Evolutionary conservation across 257 asterid genomes (phyloP).

Genomic region (Primulina tabacum): DNA sequence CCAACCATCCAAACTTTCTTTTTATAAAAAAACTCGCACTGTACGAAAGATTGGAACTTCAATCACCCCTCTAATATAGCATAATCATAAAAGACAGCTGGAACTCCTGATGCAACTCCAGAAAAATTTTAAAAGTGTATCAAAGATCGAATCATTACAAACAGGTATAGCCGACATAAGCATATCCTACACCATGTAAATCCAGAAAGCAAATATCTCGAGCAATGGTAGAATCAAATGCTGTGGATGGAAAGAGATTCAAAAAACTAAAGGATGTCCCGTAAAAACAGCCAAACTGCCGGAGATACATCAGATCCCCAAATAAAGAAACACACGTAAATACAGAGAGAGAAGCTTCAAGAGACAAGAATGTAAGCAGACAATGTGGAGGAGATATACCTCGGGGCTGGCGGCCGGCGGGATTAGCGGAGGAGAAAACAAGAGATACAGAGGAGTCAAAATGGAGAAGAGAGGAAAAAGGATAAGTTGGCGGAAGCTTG

Average conservation of each 20-base stretch:
- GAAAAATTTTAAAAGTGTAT: background rate
- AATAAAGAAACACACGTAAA: background rate
- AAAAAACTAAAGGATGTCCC: constrained; percentile 4
- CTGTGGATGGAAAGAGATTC: background rate
- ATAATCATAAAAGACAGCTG: background rate
- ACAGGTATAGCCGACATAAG: background rate
- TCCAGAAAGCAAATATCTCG: background rate
- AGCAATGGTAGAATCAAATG: background rate
- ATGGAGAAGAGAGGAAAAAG: constrained; percentile 32
- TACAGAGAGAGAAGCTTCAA: background rate
- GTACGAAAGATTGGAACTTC: background rate
- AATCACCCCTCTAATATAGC: background rate
- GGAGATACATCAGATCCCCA: constrained; percentile 26
- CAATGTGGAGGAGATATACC: background rate
- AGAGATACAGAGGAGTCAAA: constrained; percentile 17
- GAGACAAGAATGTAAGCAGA: constrained; percentile 1
- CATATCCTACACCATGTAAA: background rate
- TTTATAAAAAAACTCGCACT: too few species aligned
- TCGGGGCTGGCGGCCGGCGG: constrained; percentile 25
- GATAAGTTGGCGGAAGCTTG: constrained; percentile 4
- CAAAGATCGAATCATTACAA: background rate
- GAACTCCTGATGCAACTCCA: constrained; percentile 7
- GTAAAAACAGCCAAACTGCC: background rate
- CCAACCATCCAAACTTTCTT: background rate
- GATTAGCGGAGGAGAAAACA: constrained; percentile 30